Evolutionary conservation across 2,329 filamentous ascomycete species (phyloP), one percentile per base, ranked within the genome.

Genomic region (Triangularia verruculosa): DNA sequence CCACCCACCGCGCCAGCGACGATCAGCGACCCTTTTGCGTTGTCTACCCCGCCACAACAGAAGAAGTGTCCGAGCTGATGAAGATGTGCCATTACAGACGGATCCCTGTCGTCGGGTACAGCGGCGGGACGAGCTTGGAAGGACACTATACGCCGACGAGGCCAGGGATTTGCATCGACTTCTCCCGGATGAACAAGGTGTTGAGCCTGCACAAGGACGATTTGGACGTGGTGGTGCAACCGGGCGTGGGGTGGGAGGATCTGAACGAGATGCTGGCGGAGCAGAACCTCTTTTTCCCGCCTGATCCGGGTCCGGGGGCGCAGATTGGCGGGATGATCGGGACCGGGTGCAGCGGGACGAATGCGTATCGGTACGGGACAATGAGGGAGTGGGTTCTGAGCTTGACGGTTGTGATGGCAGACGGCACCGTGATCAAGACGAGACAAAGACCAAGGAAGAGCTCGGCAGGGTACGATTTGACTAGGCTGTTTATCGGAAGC

Each of bases 381-480:
- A 97, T 97, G 92, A 88, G 91, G 67, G 93, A 97, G 74, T 97
- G 93, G 93, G 93, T 97, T 12, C 79, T 96, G 22, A 90, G 86
- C 61, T 78, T 97, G 69, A 97, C 93, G 0, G 91, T 96, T 3
- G 93, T 97, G 11, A 83, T 97, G 71, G 93, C 93, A 17, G 93
- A 97, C 75, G 93, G 93, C 57, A 96, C 93, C 1, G 78, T 97
- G 59, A 89, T 97, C 78, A 94, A 93, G 81, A 97, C 93, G 11
- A 84, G 91, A 67, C 92, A 96, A 76, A 85, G 93, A 57, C 92
- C 93, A 11, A 86, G 93, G 69, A 97, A 97, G 81, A 93, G 90
- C 72, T 93, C 89, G 61, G 93, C 93, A 30, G 93, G 93, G 25
- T 97, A 97, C 77, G 93, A 97, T 75, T 83, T 97, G 59, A 97